Evolutionary conservation across 257 asterid genomes (phyloP).

Genomic region (Nicotiana obtusifolia): DNA sequence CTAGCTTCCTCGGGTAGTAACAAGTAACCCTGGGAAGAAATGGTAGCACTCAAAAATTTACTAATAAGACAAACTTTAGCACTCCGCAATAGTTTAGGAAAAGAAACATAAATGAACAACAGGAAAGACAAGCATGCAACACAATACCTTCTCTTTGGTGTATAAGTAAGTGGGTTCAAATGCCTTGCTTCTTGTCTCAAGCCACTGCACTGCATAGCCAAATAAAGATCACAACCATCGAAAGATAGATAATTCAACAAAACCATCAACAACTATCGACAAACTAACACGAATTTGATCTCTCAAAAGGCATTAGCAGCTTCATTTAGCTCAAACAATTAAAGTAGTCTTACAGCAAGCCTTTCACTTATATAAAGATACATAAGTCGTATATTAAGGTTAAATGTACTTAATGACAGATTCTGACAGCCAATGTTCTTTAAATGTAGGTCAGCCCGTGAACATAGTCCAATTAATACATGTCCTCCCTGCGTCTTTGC

Average conservation of each 20-base stretch:
- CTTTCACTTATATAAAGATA: not conserved
- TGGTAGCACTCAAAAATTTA: not conserved
- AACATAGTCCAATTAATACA: not conserved
- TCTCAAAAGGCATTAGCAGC: not conserved
- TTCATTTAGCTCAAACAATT: not conserved
- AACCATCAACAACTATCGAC: not conserved
- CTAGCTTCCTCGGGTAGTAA: slow-evolving; percentile 90
- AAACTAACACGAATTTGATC: not conserved
- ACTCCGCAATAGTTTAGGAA: slow-evolving; percentile 6
- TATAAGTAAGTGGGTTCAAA: slow-evolving; percentile 84
- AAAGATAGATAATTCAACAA: not conserved
- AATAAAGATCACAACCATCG: slow-evolving; percentile 26
- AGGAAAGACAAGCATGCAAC: slow-evolving; percentile 11
- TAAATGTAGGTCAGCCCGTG: not conserved
- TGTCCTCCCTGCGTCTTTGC: not conserved
- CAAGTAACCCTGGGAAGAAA: slow-evolving; percentile 69
- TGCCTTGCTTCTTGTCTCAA: slow-evolving; percentile 83
- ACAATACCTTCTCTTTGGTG: slow-evolving; percentile 79
- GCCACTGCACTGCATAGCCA: slow-evolving; percentile 76
- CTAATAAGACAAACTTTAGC: slow-evolving; percentile 17
- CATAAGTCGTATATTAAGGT: not conserved
- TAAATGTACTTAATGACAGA: not conserved
- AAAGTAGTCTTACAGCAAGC: not conserved
- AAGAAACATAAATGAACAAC: slow-evolving; percentile 2
- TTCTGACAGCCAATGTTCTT: not conserved